Percentiles rank a stretch among this genome's conserved stretches.
phyloP scores from a whole-genome alignment of 208 protist genomes.

The Trypanosoma brucei region DNA sequence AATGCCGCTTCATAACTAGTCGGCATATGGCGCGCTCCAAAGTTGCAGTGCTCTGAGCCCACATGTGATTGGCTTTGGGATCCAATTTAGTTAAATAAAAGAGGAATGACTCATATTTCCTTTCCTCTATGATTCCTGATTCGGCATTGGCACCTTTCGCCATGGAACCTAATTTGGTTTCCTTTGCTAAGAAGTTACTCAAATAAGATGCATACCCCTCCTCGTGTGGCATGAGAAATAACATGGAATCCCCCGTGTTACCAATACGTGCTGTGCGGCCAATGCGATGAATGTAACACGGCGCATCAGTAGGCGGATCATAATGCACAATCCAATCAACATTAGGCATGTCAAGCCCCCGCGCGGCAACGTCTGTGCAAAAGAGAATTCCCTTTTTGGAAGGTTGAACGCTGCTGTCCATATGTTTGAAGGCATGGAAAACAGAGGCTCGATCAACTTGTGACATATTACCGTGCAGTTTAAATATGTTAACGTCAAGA shows the following conservation, averaged over 20 bases:
- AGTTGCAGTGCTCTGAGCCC: constrained; percentile 89
- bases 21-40: constrained; percentile 91
- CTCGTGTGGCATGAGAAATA: constrained; percentile 81
- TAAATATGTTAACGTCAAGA: constrained; percentile 88
- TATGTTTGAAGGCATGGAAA: constrained; percentile 78
- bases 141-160: constrained; percentile 10
- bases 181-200: constrained; percentile 27
- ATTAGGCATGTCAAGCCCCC: constrained; percentile 93
- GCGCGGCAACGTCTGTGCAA: constrained; percentile 93
- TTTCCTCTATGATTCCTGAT: constrained; percentile 40
- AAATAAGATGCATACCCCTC: constrained; percentile 50
- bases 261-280: constrained; percentile 87
- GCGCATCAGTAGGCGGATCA: constrained; percentile 76
- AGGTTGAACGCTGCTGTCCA: constrained; percentile 18
- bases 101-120: constrained; percentile 77
- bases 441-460: constrained; percentile 73
- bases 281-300: constrained; percentile 85
- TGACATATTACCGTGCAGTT: constrained; percentile 78
- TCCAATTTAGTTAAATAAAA: constrained; percentile 95
- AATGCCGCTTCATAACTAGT: constrained; percentile 52
- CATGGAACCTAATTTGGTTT: background rate
- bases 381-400: constrained; percentile 81
- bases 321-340: constrained; percentile 93
- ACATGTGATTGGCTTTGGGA: constrained; percentile 80
- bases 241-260: constrained; percentile 53